phyloP scores from a whole-genome alignment of 306 rosid species.

The Arachis stenosperma region DNA sequence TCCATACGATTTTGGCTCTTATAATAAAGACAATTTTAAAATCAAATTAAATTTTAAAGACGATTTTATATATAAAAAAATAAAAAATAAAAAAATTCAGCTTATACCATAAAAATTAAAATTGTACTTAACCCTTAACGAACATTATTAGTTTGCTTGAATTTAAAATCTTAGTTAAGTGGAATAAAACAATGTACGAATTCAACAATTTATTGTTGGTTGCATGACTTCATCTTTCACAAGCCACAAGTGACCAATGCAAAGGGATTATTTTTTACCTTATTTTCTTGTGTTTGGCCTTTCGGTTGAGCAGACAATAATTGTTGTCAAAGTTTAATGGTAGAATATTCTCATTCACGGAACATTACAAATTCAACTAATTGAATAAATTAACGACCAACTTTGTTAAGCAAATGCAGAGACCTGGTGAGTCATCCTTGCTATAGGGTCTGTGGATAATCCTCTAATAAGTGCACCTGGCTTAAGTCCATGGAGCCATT shows the following conservation, averaged over 20 bases:
- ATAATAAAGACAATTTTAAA: too few species aligned
- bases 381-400: background rate
- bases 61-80: too few species aligned
- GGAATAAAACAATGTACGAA: too few species aligned
- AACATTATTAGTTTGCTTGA: too few species aligned
- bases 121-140: too few species aligned
- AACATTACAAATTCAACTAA: background rate
- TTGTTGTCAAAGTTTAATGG: background rate
- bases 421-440: constrained; percentile 8
- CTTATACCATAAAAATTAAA: too few species aligned
- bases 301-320: background rate
- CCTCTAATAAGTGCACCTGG: background rate
- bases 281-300: background rate
- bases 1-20: too few species aligned
- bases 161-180: too few species aligned
- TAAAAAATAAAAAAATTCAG: too few species aligned
- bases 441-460: background rate
- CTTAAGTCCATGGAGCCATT: background rate
- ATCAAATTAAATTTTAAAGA: too few species aligned
- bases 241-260: background rate
- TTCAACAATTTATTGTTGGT: background rate
- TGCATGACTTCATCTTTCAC: background rate
- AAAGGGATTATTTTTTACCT: too few species aligned
- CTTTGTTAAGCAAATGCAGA: background rate
- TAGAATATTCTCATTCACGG: background rate